These are phyloP conservation scores for Houttuynia cordata DNA, from an alignment of 164 flowering plant genomes.

Conservation along the genomic window DNA sequence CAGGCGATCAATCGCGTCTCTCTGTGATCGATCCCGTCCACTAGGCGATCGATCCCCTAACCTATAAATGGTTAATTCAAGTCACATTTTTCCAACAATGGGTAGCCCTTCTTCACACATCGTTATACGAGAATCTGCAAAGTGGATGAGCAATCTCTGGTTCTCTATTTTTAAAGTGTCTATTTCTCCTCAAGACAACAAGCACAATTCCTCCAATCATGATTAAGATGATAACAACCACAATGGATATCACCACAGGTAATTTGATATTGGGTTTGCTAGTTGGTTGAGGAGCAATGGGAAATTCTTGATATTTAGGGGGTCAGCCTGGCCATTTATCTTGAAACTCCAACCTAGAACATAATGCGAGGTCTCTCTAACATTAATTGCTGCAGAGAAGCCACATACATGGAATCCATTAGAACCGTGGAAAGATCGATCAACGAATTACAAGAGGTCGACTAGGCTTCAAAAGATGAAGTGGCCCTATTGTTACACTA, in stretches of 20 bases:
- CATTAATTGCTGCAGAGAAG: constrained; percentile 64
- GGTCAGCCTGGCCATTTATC: constrained; percentile 17
- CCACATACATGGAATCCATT: constrained; percentile 46
- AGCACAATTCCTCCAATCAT: constrained; percentile 10
- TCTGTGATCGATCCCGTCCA: no score
- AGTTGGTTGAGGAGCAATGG: constrained; percentile 26
- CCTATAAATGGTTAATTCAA: no score
- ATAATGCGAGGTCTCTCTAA: constrained; percentile 20
- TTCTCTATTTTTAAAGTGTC: constrained; percentile 32
- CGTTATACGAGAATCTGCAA: constrained; percentile 35
- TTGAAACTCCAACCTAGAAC: constrained; percentile 28
- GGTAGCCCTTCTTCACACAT: no score
- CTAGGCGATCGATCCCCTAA: no score
- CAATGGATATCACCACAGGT: constrained; percentile 11
- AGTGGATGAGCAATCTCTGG: constrained; percentile 55
- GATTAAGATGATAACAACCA: constrained; percentile 9
- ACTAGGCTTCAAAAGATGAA: constrained; percentile 25
- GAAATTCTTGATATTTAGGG: constrained; percentile 22
- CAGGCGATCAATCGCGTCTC: no score
- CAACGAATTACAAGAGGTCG: constrained; percentile 19
- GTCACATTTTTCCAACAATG: no score
- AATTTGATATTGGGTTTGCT: constrained; percentile 20
- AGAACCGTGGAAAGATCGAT: constrained; percentile 42
- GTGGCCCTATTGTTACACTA: constrained; percentile 32
- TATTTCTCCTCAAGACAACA: constrained; percentile 19